phyloP scores from a whole-genome alignment of 441 rosid genomes.

The Croton laevigatus region DNA sequence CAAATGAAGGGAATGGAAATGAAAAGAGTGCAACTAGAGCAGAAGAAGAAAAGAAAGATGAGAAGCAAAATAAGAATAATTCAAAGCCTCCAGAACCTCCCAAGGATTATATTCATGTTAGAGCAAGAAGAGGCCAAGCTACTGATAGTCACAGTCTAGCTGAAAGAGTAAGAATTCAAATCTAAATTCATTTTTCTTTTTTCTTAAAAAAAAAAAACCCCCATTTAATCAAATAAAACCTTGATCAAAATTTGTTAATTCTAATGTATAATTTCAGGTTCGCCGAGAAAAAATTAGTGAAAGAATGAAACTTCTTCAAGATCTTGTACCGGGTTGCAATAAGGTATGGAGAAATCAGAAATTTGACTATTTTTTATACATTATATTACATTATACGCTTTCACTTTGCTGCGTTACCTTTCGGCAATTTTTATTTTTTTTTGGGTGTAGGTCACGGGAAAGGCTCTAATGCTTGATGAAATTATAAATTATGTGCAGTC shows the following conservation, averaged over 20 bases:
- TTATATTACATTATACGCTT: too few relatives aligned
- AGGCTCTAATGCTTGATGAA: slow-evolving; percentile 96
- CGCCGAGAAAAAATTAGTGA: slow-evolving; percentile 90
- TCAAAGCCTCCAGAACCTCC: slow-evolving; percentile 64
- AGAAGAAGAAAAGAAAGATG: slow-evolving; percentile 31
- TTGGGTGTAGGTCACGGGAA: slow-evolving; percentile 56
- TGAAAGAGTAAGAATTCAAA: slow-evolving; percentile 55
- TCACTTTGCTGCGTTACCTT: too few relatives aligned
- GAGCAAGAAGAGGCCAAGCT: slow-evolving; percentile 96
- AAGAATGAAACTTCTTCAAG: slow-evolving; percentile 88
- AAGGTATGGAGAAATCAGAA: slow-evolving; percentile 33
- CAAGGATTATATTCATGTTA: slow-evolving; percentile 89
- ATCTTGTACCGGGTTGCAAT: slow-evolving; percentile 92
- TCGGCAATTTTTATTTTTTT: background rate
- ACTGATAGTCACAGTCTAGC: slow-evolving; percentile 97
- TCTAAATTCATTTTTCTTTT: background rate
- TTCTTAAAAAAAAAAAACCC: background rate
- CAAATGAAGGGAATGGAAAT: slow-evolving; percentile 31
- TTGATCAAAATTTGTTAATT: background rate
- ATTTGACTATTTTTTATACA: background rate
- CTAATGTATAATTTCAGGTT: slow-evolving; percentile 38
- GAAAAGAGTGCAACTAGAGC: slow-evolving; percentile 21
- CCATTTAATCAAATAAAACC: background rate
- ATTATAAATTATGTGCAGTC: slow-evolving; percentile 95
- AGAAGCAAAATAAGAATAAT: slow-evolving; percentile 37